Conservation (phyloP, 495 filamentous ascomycete genomes). For the Pseudevernia furfuracea region DNA sequence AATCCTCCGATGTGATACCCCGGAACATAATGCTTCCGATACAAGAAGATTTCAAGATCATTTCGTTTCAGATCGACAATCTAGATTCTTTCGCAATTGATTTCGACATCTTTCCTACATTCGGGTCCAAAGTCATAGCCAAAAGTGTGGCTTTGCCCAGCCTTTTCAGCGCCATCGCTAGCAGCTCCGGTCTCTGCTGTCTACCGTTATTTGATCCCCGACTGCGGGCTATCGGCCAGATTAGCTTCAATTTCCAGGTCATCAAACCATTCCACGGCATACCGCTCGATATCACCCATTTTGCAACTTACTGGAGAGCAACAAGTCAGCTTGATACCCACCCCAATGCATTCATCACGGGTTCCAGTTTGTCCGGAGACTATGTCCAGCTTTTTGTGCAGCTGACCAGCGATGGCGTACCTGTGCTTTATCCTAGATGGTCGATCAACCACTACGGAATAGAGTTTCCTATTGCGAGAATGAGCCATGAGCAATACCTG, state of each 20-base stretch:
- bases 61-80: slow-evolving; percentile 94
- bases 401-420: slow-evolving; percentile 75
- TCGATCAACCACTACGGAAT: slow-evolving; percentile 71
- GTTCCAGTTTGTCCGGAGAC: slow-evolving; percentile 88
- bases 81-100: slow-evolving; percentile 88
- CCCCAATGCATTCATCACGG: slow-evolving; percentile 80
- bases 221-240: slow-evolving; percentile 86
- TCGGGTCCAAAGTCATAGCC: slow-evolving; percentile 93
- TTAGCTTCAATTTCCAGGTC: slow-evolving; percentile 87
- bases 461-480: slow-evolving; percentile 66
- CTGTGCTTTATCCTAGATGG: slow-evolving; percentile 79
- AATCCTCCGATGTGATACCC: slow-evolving; percentile 89
- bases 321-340: slow-evolving; percentile 82
- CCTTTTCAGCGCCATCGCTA: slow-evolving; percentile 64
- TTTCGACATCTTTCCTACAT: slow-evolving; percentile 95
- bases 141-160: slow-evolving; percentile 85
- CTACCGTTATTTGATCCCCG: slow-evolving; percentile 89
- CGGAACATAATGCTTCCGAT: slow-evolving; percentile 91
- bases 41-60: slow-evolving; percentile 83
- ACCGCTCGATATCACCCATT: slow-evolving; percentile 91
- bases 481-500: slow-evolving; percentile 68
- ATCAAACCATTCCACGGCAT: slow-evolving; percentile 95
- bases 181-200: slow-evolving; percentile 72
- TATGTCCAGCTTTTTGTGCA: slow-evolving; percentile 89
- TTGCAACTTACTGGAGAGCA: slow-evolving; percentile 98